These are phyloP conservation scores for Paramecium pentaurelia DNA, from an alignment of 73 alveolate genomes.

Conservation along the genomic window DNA sequence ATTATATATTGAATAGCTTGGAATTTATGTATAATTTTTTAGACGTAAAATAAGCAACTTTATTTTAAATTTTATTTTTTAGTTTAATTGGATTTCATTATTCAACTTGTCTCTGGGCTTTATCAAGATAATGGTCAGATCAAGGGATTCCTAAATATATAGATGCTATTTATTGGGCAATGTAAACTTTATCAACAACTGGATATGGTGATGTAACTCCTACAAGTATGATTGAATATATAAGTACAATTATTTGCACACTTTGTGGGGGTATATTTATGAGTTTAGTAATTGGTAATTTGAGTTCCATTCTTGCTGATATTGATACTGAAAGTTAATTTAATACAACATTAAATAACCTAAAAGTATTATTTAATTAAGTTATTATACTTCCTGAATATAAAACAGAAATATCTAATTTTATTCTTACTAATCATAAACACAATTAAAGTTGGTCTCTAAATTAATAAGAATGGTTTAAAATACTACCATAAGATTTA, in stretches of 20 bases:
- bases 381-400: neutral
- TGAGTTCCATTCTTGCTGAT: neutral
- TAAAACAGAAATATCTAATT: neutral
- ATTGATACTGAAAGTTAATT: neutral
- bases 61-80: neutral
- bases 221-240: constrained; percentile 48
- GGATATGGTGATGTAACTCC: constrained; percentile 78
- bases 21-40: neutral
- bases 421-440: neutral
- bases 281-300: constrained; percentile 75
- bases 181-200: constrained; percentile 72
- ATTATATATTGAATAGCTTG: neutral
- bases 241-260: constrained; percentile 65
- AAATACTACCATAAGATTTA: neutral
- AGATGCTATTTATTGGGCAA: constrained; percentile 68
- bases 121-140: neutral
- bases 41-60: neutral
- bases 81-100: neutral
- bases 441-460: neutral
- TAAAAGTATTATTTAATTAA: neutral
- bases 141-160: constrained; percentile 9
- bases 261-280: constrained; percentile 74
- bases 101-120: constrained; percentile 1
- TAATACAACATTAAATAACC: neutral
- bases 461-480: neutral